Base-by-base conservation (phyloP, 129 eudicot genomes). In the Gnaphalium uliginosum region DNA sequence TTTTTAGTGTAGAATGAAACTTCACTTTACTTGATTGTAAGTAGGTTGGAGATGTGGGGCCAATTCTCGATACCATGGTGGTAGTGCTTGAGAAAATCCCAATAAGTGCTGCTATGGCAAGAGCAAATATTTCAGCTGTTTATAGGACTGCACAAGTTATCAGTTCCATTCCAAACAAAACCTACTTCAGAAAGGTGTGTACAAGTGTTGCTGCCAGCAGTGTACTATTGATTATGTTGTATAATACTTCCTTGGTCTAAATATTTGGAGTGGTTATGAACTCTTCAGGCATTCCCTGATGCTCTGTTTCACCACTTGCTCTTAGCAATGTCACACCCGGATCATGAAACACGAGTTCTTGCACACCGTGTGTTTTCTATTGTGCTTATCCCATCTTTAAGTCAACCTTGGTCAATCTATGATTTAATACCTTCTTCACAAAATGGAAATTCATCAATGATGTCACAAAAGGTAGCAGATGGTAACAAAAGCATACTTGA, bases 31-130 rank as follows among this genome's bases (percentile, higher is more conserved):
- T 35, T 66, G 71, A 66, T 66, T 66, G 26, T 66, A 32, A 74
- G 78, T 66, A 91, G 97, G 88, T 88, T 74, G 97, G 90, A 37
- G 97, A 91, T 79, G 89, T 79, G 60, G 97, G 97, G 35, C 95
- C 88, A 8, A 79, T 91, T 81, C 90, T 91, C 57, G 97, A 91
- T 79, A 77, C 83, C 88, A 91, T 91, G 95, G 90, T 89, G 69
- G 89, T 83, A 69, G 90, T 86, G 82, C 83, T 91, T 24, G 97
- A 91, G 85, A 88, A 85, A 71, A 83, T 91, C 77, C 85, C 95
- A 24, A 66, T 62, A 5, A 85, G 29, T 78, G 76, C 83, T 62
- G 62, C 81, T 83, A 75, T 75, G 43, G 84, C 97, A 67, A 88
- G 95, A 85, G 69, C 90, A 33, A 82, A 91, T 50, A 72, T 91